Conservation (phyloP, 2,329 filamentous ascomycete genomes). For the Tolypocladium nubicola region DNA sequence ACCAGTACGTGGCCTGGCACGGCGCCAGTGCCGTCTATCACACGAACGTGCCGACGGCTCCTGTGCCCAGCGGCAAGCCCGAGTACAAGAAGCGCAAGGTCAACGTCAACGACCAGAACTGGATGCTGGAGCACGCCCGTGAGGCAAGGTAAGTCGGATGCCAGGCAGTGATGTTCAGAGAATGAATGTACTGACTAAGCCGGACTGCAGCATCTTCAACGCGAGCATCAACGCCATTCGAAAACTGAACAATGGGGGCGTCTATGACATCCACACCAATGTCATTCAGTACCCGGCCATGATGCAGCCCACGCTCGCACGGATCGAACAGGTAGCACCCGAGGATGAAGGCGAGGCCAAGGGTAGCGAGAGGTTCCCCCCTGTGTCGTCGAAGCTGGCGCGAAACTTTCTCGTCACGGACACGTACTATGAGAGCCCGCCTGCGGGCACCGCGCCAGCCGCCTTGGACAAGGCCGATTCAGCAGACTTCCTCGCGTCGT, state of each 20-base stretch:
- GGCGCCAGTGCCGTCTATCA: slow-evolving; percentile 95
- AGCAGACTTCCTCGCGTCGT: slow-evolving; percentile 38
- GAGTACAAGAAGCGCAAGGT: slow-evolving; percentile 78
- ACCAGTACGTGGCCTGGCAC: slow-evolving; percentile 98
- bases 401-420: slow-evolving; percentile 49
- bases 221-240: slow-evolving; percentile 59
- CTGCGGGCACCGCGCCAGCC: slow-evolving; percentile 32
- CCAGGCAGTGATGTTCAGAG: slow-evolving; percentile 4
- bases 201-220: slow-evolving; percentile 64
- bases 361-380: slow-evolving; percentile 28
- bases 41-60: slow-evolving; percentile 66
- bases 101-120: slow-evolving; percentile 85
- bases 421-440: slow-evolving; percentile 40
- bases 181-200: neutral
- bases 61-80: slow-evolving; percentile 62
- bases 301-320: slow-evolving; percentile 82
- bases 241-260: slow-evolving; percentile 57
- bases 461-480: slow-evolving; percentile 32
- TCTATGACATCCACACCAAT: slow-evolving; percentile 94
- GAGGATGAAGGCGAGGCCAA: slow-evolving; percentile 20
- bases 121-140: slow-evolving; percentile 90
- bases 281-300: slow-evolving; percentile 74
- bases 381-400: slow-evolving; percentile 36
- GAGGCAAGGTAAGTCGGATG: slow-evolving; percentile 63
- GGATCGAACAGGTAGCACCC: slow-evolving; percentile 61